Evolutionary conservation across 768 basidiomycete species (phyloP).

Genomic region (Termitomyces sp.): DNA sequence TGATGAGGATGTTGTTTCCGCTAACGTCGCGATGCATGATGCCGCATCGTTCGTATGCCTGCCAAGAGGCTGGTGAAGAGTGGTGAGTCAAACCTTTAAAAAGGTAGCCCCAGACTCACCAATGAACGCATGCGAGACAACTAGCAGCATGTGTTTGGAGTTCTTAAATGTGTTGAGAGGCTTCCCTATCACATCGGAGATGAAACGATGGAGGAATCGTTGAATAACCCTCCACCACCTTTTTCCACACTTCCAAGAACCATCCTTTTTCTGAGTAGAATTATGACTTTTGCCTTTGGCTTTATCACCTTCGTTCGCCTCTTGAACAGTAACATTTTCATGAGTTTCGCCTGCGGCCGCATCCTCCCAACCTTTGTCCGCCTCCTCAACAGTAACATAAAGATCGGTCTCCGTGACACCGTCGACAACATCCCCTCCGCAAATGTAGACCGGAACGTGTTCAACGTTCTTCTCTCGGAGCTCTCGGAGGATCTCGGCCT

Average conservation of each 20-base stretch:
- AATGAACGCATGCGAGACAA: too few relatives aligned
- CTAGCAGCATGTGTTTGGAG: constrained; percentile 14
- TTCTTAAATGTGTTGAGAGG: constrained; percentile 1
- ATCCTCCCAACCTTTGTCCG: constrained; percentile 28
- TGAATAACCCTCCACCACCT: not conserved
- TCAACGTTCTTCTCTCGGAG: too few relatives aligned
- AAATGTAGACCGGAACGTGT: not conserved
- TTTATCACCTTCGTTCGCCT: not conserved
- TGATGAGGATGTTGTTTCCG: constrained; percentile 9
- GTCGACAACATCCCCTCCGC: too few relatives aligned
- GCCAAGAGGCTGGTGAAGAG: not conserved
- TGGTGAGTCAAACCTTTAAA: too few relatives aligned
- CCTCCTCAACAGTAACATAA: too few relatives aligned
- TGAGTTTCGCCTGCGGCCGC: constrained; percentile 2
- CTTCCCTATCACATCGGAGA: constrained; percentile 4
- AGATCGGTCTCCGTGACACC: too few relatives aligned
- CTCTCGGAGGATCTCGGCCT: not conserved
- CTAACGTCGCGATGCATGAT: constrained; percentile 11
- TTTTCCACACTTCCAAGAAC: not conserved
- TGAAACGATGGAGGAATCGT: constrained; percentile 17
- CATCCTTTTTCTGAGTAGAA: not conserved
- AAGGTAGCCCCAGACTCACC: not conserved
- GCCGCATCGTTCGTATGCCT: not conserved
- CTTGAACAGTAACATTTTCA: too few relatives aligned
- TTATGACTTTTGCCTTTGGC: not conserved